Base-by-base conservation (phyloP, 1,284 basidiomycete species). In the Cerioporus squamosus region DNA sequence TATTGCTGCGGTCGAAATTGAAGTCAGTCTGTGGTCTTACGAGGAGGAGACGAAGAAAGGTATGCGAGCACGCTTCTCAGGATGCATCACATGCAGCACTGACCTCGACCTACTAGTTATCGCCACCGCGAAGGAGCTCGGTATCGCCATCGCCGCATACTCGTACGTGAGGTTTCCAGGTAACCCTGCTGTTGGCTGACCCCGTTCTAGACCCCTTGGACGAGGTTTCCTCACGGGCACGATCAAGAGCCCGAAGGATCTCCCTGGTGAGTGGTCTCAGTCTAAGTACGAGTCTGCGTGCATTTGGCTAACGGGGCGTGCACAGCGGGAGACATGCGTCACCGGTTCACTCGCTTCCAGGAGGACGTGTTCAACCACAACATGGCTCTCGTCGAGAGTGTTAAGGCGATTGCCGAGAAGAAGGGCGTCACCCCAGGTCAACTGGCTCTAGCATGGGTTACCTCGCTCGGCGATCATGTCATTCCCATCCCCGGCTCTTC, bases 391-490 rank as follows among this genome's bases (percentile, higher is more conserved):
- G 84, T 86, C 2, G 77, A 85, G 17, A 68, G 67, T 15, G 66
- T 85, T 40, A 67, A 77, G 36, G 70, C 63, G 14, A 72, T 88
- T 36, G 84, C 85, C 0, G 67, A 72, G 45, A 77, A 75, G 68
- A 84, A 82, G 70, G 76, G 75, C 0, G 68, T 84, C 26, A 83
- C 83, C 0, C 71, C 82, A 0, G 80, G 82, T 0, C 87, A 90
- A 69, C 74, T 91, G 14, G 77, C 79, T 38, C 75, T 91, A 38
- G 86, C 87, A 0, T 91, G 86, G 85, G 77, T 88, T 9, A 68
- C 74, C 24, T 69, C 75, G 2, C 75, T 80, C 45, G 81, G 79
- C 17, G 69, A 71, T 20, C 80, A 81, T 50, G 74, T 82, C 43
- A 75, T 86, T 50, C 83, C 84, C 0, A 78, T 86, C 44, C 83